Percentiles rank a stretch among this genome's conserved stretches.
Evolutionary conservation across 805 yeast genomes (phyloP).

Genomic region (Lachancea sp.): DNA sequence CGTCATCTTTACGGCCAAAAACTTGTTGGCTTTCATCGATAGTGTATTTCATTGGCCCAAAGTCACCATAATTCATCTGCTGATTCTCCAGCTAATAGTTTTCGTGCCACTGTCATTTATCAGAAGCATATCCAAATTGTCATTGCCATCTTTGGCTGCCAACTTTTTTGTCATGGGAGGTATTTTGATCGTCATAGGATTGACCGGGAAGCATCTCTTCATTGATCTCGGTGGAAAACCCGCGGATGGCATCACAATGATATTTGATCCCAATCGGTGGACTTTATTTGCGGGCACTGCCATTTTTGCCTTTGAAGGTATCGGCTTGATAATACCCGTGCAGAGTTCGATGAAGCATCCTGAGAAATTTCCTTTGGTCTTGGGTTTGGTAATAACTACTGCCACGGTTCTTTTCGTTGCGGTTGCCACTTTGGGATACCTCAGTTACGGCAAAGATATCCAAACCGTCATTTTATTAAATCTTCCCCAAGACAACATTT

Average conservation of each 20-base stretch:
- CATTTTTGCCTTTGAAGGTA: slow-evolving; percentile 84
- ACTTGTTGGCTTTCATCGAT: slow-evolving; percentile 53
- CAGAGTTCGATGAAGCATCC: slow-evolving; percentile 78
- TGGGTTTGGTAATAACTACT: slow-evolving; percentile 53
- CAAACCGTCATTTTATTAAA: slow-evolving; percentile 66
- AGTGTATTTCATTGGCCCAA: slow-evolving; percentile 39
- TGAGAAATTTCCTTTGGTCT: slow-evolving; percentile 60
- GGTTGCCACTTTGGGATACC: slow-evolving; percentile 62
- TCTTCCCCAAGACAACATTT: slow-evolving; percentile 59
- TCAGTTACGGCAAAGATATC: slow-evolving; percentile 58
- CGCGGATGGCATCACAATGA: slow-evolving; percentile 43
- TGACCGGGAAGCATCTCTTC: slow-evolving; percentile 35
- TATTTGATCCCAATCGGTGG: slow-evolving; percentile 53
- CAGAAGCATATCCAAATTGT: slow-evolving; percentile 69
- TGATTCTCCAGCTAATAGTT: slow-evolving; percentile 48
- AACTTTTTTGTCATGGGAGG: slow-evolving; percentile 65
- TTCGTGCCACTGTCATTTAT: slow-evolving; percentile 65
- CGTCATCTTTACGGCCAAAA: slow-evolving; percentile 71
- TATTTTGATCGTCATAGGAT: slow-evolving; percentile 55
- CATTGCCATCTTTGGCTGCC: slow-evolving; percentile 65
- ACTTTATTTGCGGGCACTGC: slow-evolving; percentile 77
- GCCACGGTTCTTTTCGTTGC: slow-evolving; percentile 57
- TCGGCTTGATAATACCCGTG: slow-evolving; percentile 74
- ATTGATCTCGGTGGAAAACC: slow-evolving; percentile 36
- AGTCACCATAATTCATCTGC: slow-evolving; percentile 40